Evolutionary conservation across 2,329 filamentous ascomycete genomes (phyloP), one percentile per base, ranked within the genome.

Genomic region (Cryphonectria carpinicola): DNA sequence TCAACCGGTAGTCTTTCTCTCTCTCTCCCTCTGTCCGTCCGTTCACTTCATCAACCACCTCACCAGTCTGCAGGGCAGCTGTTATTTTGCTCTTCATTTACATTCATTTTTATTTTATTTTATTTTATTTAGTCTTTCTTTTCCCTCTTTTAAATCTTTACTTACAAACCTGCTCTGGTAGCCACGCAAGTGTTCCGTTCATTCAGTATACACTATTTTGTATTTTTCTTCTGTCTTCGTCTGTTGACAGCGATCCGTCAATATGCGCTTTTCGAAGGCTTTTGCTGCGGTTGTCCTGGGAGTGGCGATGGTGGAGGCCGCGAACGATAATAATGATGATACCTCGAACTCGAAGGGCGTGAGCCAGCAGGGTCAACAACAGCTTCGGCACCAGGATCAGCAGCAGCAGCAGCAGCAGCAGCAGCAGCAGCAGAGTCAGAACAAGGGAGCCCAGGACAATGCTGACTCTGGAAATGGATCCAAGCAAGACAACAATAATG

Each of bases 251-350:
- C 64, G 65, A 64, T 39, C 41, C 11, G 43, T 65, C 65, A 73
- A 60, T 58, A 78, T 78, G 77, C 70, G 73, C 69, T 49, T 78
- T 65, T 74, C 75, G 22, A 74, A 74, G 1, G 69, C 74, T 60
- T 71, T 77, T 25, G 62, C 75, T 43, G 69, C 75, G 14, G 43
- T 73, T 58, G 73, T 78, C 54, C 72, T 77, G 65, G 77, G 75
- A 32, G 66, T 73, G 37, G 69, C 71, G 17, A 74, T 73, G 62
- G 75, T 71, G 67, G 74, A 76, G 49, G 75, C 71, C 66, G 69
- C 69, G 25, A 74, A 75, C 39, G 70, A 46, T 39, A 39, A 66
- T 39, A 39, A 65, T 8, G 62, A 65, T 54, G 46, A 62, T 13
- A 65, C 61, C 56, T 54, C 25, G 35, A 32, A 68, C 22, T 70